These are phyloP conservation scores for Sporothrix mexicana DNA, from an alignment of 2,329 filamentous ascomycete genomes.

Conservation along the genomic window DNA sequence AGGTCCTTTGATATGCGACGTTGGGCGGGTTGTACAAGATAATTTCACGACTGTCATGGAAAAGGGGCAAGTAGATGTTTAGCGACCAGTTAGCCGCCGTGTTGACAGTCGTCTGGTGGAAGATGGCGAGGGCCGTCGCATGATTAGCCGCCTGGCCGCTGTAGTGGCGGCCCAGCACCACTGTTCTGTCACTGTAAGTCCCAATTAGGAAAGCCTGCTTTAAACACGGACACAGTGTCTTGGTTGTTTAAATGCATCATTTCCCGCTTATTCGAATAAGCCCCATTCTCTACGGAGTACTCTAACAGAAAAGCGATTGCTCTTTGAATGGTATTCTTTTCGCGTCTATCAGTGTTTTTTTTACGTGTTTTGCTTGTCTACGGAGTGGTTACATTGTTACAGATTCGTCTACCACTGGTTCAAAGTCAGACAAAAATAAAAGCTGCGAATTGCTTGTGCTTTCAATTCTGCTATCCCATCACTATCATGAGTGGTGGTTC, in stretches of 20 bases:
- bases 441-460: background rate
- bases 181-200: constrained; percentile 7
- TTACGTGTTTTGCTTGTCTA: no score
- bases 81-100: constrained; percentile 21
- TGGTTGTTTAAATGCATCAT: background rate
- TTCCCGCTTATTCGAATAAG: no score
- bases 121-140: background rate
- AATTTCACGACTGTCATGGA: no score
- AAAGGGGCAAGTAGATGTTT: background rate
- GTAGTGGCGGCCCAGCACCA: background rate
- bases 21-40: background rate
- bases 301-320: no score
- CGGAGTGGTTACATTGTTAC: no score
- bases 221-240: background rate
- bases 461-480: background rate
- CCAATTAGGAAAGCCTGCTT: constrained; percentile 8
- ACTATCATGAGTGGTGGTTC: background rate
- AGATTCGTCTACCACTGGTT: background rate
- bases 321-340: no score
- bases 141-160: constrained; percentile 23
- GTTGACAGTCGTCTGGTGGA: background rate
- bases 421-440: background rate
- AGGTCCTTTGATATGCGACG: background rate
- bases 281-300: no score
- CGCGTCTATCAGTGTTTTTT: no score